These are phyloP conservation scores for Dimargaris cristalligena DNA, from an alignment of 192 early-diverging fungal species.

Conservation along the genomic window DNA sequence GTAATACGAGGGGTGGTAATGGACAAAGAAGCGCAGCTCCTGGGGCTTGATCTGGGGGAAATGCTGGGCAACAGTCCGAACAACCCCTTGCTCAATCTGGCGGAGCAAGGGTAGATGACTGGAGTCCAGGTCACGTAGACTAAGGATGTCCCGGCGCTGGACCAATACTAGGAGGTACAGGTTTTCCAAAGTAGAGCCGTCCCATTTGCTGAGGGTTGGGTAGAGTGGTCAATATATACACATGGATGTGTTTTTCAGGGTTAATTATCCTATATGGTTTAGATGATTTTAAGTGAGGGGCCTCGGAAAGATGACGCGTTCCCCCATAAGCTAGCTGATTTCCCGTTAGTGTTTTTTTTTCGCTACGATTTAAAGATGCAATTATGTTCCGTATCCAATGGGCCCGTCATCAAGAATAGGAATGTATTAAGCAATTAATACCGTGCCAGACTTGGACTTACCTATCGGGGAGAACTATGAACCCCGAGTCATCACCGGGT, in stretches of 20 bases:
- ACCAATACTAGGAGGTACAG: conserved; percentile 53
- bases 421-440: too few relatives aligned
- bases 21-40: conserved; percentile 50
- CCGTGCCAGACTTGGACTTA: too few relatives aligned
- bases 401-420: too few relatives aligned
- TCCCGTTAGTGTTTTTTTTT: too few relatives aligned
- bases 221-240: too few relatives aligned
- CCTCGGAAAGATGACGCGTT: too few relatives aligned
- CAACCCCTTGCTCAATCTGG: conserved; percentile 35
- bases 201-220: conserved; percentile 65
- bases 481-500: conserved; percentile 33
- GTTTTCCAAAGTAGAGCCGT: conserved; percentile 32
- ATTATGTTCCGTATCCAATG: too few relatives aligned
- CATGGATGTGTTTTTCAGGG: too few relatives aligned
- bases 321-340: too few relatives aligned
- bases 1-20: conserved; percentile 73
- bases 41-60: conserved; percentile 33
- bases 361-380: too few relatives aligned
- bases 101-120: conserved; percentile 44
- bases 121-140: conserved; percentile 40
- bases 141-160: conserved; percentile 32
- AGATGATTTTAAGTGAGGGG: too few relatives aligned
- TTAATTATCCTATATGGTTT: too few relatives aligned
- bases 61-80: conserved; percentile 21
- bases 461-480: conserved; percentile 62